These are phyloP conservation scores for Chlorociboria aeruginascens DNA, from an alignment of 495 filamentous ascomycete species.

Conservation along the genomic window DNA sequence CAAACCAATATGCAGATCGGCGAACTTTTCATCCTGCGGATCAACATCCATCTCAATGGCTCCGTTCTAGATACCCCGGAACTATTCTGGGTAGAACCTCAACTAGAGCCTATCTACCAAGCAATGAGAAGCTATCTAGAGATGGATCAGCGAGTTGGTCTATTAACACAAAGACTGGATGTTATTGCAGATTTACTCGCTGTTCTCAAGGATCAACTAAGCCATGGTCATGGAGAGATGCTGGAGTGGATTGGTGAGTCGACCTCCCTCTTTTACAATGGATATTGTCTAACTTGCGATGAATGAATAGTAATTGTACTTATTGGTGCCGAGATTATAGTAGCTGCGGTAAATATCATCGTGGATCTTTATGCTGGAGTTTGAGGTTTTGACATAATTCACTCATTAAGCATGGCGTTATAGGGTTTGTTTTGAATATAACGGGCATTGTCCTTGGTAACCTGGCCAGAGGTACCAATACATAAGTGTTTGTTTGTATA, in stretches of 20 bases:
- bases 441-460: no score
- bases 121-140: conserved; percentile 91
- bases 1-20: conserved; percentile 99
- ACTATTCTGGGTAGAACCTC: conserved; percentile 96
- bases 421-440: no score
- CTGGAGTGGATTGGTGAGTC: conserved; percentile 82
- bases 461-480: no score
- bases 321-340: conserved; percentile 91
- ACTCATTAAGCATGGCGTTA: no score
- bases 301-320: conserved; percentile 60
- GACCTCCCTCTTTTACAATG: background rate
- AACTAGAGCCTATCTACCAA: conserved; percentile 89
- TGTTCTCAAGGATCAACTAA: conserved; percentile 91
- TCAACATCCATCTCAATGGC: conserved; percentile 96
- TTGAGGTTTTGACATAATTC: no score
- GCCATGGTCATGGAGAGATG: conserved; percentile 90
- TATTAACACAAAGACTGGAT: conserved; percentile 80
- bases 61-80: conserved; percentile 95
- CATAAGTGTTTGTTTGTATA: no score
- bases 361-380: conserved; percentile 88
- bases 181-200: conserved; percentile 92
- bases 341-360: conserved; percentile 88
- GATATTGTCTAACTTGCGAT: conserved; percentile 19
- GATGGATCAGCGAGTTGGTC: conserved; percentile 89
- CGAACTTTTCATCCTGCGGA: conserved; percentile 90